phyloP scores from a whole-genome alignment of 768 basidiomycete genomes.

The Hydnomerulius pinastri region DNA sequence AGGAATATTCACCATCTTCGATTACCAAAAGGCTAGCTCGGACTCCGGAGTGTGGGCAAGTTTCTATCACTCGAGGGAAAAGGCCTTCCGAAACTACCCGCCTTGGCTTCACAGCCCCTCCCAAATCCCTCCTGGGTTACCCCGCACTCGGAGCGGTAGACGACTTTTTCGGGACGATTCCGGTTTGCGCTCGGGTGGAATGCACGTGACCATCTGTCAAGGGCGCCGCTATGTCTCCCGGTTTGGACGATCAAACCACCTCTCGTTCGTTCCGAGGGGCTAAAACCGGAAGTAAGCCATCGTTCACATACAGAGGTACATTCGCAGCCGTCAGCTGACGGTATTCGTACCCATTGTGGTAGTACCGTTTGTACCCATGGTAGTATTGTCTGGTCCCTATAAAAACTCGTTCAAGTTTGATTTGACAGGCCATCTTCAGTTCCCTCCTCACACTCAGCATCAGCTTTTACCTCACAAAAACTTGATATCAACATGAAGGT shows the following conservation, averaged over 20 bases:
- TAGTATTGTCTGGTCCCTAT: conserved; percentile 9
- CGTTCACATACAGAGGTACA: background rate
- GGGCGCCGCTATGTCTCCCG: no score
- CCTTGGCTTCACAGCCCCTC: background rate
- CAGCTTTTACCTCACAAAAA: background rate
- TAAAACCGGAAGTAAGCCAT: conserved; percentile 5
- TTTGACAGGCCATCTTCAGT: background rate
- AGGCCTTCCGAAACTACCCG: conserved; percentile 12
- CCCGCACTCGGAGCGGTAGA: background rate
- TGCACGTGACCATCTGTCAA: conserved; percentile 16
- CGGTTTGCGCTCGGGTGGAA: conserved; percentile 4
- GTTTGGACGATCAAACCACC: background rate
- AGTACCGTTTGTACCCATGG: conserved; percentile 3
- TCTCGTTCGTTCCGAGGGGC: background rate
- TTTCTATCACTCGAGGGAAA: background rate
- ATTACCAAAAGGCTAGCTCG: background rate
- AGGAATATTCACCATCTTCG: background rate
- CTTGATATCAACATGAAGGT: conserved; percentile 45
- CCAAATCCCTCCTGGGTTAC: background rate
- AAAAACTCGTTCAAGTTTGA: conserved; percentile 11
- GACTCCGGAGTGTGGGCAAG: conserved; percentile 6
- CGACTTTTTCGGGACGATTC: conserved; percentile 4
- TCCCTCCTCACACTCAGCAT: conserved; percentile 13
- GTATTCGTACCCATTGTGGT: conserved; percentile 2
- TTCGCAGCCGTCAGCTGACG: conserved; percentile 19